Evolutionary conservation across 805 yeast genomes (phyloP).

Genomic region (Dipodascus geniculatus): DNA sequence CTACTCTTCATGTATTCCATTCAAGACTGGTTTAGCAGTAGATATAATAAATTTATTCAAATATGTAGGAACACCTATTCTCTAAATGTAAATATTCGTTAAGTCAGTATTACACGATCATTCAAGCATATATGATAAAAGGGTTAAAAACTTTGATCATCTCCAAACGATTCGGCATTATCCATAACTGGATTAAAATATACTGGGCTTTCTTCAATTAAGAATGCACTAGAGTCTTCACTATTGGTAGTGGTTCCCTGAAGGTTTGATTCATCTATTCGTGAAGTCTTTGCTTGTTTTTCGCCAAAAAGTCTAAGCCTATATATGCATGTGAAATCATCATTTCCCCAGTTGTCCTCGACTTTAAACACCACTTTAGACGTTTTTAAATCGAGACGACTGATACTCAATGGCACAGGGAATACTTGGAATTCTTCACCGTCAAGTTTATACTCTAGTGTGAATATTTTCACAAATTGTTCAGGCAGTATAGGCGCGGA

Average conservation of each 20-base stretch:
- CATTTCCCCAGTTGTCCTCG: conserved; percentile 24
- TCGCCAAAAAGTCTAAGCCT: conserved; percentile 21
- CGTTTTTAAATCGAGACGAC: conserved; percentile 9
- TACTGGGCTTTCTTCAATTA: background rate
- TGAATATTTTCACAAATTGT: conserved; percentile 14
- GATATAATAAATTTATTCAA: too few species aligned
- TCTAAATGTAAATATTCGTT: too few species aligned
- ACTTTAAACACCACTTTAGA: conserved; percentile 16
- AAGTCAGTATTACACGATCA: background rate
- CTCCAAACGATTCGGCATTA: background rate
- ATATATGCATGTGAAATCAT: conserved; percentile 23
- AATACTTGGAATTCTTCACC: conserved; percentile 15
- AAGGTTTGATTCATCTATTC: background rate
- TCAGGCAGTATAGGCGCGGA: conserved; percentile 4
- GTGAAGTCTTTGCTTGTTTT: background rate
- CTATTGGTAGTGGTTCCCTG: too few species aligned
- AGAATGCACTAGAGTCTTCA: background rate
- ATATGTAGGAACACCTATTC: too few species aligned
- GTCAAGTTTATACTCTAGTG: conserved; percentile 15
- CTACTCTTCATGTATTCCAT: too few species aligned
- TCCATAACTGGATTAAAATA: background rate
- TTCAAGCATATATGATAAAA: too few species aligned
- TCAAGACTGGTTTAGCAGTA: too few species aligned
- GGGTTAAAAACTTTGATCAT: background rate
- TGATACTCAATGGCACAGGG: conserved; percentile 11